Percentiles rank a stretch among this genome's conserved stretches.
phyloP scores from a whole-genome alignment of 192 early-diverging fungal genomes.

The Dissophora ornata region DNA sequence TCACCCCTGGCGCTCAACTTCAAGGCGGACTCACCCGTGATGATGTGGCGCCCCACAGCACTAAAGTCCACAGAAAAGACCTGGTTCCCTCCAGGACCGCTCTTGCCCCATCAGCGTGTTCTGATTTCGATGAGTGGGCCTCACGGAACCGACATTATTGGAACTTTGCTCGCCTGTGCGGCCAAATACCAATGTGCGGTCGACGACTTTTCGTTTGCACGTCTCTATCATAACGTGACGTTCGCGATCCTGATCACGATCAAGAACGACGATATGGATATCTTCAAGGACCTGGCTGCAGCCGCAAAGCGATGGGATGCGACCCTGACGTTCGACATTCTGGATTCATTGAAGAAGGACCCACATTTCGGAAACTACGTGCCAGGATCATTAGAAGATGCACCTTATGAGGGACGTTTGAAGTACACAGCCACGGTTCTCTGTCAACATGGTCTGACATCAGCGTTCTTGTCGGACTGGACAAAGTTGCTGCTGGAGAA shows the following conservation, averaged over 20 bases:
- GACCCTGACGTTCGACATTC: conserved; percentile 84
- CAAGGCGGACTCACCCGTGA: conserved; percentile 40
- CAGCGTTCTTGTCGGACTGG: conserved; percentile 86
- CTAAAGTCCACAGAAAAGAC: conserved; percentile 45
- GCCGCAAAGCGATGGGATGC: conserved; percentile 90
- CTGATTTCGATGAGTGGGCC: conserved; percentile 85
- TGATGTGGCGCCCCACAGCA: conserved; percentile 35
- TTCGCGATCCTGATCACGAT: conserved; percentile 89
- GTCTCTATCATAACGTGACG: conserved; percentile 93
- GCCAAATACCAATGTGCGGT: conserved; percentile 81
- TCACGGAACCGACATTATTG: conserved; percentile 94
- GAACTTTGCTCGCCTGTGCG: conserved; percentile 79
- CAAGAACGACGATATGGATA: conserved; percentile 75
- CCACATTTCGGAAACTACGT: conserved; percentile 53
- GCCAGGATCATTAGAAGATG: conserved; percentile 76
- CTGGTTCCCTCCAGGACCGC: conserved; percentile 61
- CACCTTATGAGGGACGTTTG: conserved; percentile 83
- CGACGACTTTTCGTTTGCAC: conserved; percentile 88
- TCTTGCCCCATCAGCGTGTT: conserved; percentile 78
- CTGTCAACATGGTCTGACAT: conserved; percentile 82
- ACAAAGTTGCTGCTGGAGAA: conserved; percentile 77
- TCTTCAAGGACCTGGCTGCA: conserved; percentile 81
- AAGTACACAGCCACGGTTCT: conserved; percentile 91
- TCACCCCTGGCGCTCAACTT: conserved; percentile 41
- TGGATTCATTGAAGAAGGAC: conserved; percentile 59